Percentiles rank a stretch among this genome's conserved stretches.
phyloP scores from a whole-genome alignment of 345 rosid species.

The Balakata baccata region DNA sequence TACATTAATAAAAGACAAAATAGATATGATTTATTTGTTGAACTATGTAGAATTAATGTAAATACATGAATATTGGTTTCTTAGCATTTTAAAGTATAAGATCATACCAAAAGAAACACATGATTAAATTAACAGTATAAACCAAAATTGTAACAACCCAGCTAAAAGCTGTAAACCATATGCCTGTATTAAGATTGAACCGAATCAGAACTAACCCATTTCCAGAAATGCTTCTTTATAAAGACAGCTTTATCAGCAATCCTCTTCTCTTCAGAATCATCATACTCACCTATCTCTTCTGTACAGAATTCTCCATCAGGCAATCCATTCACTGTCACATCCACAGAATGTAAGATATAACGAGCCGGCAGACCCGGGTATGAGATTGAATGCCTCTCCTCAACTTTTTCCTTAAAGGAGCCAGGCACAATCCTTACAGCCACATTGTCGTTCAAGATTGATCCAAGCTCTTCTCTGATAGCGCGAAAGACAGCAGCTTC shows the following conservation, averaged over 20 bases:
- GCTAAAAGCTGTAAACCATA: neutral
- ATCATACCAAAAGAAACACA: neutral
- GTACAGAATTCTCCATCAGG: conserved; percentile 82
- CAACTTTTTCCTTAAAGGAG: conserved; percentile 51
- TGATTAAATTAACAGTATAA: neutral
- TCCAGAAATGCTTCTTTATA: conserved; percentile 79
- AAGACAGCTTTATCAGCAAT: conserved; percentile 56
- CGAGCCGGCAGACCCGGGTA: conserved; percentile 86
- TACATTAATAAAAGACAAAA: neutral
- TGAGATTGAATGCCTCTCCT: conserved; percentile 66
- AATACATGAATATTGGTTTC: neutral
- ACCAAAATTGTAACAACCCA: conserved; percentile 1
- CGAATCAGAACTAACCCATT: conserved; percentile 70
- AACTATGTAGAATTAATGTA: neutral
- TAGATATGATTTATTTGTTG: neutral
- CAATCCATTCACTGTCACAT: conserved; percentile 68
- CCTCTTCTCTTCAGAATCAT: conserved; percentile 34
- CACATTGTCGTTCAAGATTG: conserved; percentile 23
- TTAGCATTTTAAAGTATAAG: neutral
- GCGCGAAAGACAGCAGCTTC: conserved; percentile 69
- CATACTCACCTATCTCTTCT: conserved; percentile 62
- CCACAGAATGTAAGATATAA: conserved; percentile 65
- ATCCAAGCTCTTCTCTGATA: conserved; percentile 79
- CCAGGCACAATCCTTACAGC: conserved; percentile 51
- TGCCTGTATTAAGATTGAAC: conserved; percentile 30